Evolutionary conservation across 2,329 filamentous ascomycete genomes (phyloP).

Genomic region (Neonectria coccinea): DNA sequence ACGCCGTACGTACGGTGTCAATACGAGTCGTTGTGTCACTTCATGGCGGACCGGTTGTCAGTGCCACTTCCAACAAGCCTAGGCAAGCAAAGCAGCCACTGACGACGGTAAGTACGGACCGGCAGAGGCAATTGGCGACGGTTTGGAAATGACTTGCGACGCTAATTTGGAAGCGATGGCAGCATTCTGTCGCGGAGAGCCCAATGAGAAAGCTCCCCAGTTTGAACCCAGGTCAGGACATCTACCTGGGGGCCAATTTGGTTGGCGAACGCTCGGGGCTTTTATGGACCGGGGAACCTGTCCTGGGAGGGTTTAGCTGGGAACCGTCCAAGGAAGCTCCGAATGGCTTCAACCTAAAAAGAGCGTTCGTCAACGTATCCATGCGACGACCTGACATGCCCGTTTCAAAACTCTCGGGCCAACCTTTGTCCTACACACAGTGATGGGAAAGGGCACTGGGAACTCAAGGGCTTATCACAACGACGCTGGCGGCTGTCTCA

Average conservation of each 20-base stretch:
- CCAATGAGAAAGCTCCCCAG: slow-evolving; percentile 19
- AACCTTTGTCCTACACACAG: slow-evolving; percentile 1
- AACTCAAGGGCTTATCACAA: neutral
- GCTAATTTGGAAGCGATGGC: slow-evolving; percentile 18
- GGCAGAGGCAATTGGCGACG: slow-evolving; percentile 2
- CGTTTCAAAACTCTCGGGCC: slow-evolving; percentile 8
- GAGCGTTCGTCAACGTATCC: neutral
- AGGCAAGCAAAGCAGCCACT: slow-evolving; percentile 10
- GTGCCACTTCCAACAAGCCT: neutral
- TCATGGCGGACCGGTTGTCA: slow-evolving; percentile 2
- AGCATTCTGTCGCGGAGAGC: neutral
- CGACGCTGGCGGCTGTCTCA: neutral
- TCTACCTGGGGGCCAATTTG: neutral
- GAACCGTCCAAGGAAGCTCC: slow-evolving; percentile 3
- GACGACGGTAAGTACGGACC: slow-evolving; percentile 3
- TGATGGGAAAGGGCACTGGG: neutral
- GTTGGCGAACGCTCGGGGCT: slow-evolving; percentile 13
- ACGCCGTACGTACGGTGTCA: neutral
- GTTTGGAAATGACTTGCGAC: slow-evolving; percentile 28
- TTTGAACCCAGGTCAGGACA: neutral
- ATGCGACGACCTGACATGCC: neutral
- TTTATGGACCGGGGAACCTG: slow-evolving; percentile 3
- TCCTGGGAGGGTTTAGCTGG: neutral
- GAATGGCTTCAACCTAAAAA: slow-evolving; percentile 10
- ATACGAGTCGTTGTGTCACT: slow-evolving; percentile 4